Evolutionary conservation across 75 land plant species (phyloP).

Genomic region (Cupressus sempervirens): DNA sequence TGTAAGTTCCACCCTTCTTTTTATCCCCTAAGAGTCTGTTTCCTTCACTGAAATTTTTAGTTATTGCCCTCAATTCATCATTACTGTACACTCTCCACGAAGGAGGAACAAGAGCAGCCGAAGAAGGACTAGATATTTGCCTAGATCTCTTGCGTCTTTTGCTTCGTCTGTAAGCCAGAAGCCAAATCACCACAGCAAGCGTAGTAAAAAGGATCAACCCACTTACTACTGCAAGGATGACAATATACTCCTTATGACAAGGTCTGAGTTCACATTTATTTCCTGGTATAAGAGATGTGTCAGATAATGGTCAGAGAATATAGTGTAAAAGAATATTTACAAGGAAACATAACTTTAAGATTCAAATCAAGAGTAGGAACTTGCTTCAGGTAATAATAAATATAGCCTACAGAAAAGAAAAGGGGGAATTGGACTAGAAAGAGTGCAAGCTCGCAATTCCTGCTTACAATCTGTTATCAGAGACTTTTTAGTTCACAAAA

Average conservation of each 20-base stretch:
- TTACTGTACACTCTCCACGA: constrained; percentile 77
- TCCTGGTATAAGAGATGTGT: constrained; percentile 35
- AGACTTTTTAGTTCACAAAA: neutral
- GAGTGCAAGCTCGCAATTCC: neutral
- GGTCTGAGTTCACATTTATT: constrained; percentile 48
- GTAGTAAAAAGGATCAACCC: constrained; percentile 73
- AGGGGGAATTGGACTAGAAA: neutral
- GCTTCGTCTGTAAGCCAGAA: constrained; percentile 69
- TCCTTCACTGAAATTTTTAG: constrained; percentile 87
- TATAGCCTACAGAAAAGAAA: neutral
- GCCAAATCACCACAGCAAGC: constrained; percentile 71
- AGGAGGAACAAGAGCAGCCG: constrained; percentile 69
- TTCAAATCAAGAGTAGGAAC: neutral
- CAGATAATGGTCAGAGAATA: neutral
- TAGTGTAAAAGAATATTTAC: neutral
- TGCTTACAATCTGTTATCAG: neutral
- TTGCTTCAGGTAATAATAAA: neutral
- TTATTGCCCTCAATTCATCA: constrained; percentile 69
- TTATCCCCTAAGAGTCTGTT: constrained; percentile 73
- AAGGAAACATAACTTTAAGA: neutral
- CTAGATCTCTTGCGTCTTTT: constrained; percentile 66
- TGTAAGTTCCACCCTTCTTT: constrained; percentile 76
- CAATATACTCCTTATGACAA: constrained; percentile 76
- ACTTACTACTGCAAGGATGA: constrained; percentile 86
- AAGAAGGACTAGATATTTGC: constrained; percentile 48